Conservation (phyloP, 148 eudicot genomes). For the Chenopodium berlandieri region DNA sequence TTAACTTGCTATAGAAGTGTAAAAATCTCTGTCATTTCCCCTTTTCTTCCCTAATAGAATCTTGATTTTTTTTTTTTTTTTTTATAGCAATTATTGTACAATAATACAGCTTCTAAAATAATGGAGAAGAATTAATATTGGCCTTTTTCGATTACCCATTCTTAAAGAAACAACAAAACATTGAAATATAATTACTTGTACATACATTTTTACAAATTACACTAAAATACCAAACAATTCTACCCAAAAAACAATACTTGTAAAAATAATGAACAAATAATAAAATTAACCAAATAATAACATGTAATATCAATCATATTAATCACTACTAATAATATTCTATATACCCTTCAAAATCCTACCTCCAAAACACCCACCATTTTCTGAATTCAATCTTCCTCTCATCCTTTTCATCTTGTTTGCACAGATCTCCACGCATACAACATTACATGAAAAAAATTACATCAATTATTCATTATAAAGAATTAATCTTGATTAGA, state of each 20-base stretch:
- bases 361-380: constrained; percentile 11
- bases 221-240: constrained; percentile 12
- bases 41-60: neutral
- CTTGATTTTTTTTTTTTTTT: neutral
- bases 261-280: neutral
- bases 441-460: neutral
- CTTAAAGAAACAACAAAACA: neutral
- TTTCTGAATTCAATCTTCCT: neutral
- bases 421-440: neutral
- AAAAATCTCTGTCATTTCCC: neutral
- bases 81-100: too few species aligned
- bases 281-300: neutral
- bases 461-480: neutral
- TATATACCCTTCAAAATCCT: constrained; percentile 19
- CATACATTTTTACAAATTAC: constrained; percentile 22
- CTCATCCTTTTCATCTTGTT: neutral
- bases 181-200: constrained; percentile 1
- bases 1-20: neutral
- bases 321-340: neutral
- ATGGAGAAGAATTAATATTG: neutral
- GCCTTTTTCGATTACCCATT: neutral
- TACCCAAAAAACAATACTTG: neutral
- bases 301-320: neutral
- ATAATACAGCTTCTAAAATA: neutral
- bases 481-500: constrained; percentile 14